A percentile compares a stretch with the other conserved stretches of the same genome.
Evolutionary conservation across 2,329 filamentous ascomycete species (phyloP).

Genomic region (Ophiostoma sp.): DNA sequence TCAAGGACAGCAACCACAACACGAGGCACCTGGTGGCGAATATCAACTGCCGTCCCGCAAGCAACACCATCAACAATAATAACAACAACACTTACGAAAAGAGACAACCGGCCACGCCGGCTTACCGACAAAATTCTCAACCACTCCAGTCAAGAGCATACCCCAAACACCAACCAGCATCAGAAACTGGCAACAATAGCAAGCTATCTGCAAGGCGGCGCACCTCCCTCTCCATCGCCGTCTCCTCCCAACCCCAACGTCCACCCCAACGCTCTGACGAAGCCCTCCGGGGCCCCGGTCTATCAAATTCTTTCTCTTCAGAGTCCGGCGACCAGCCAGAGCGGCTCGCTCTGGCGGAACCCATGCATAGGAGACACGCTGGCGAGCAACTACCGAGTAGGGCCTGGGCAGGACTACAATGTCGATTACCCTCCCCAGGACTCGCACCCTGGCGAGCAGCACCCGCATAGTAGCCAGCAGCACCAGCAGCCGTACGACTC

Average conservation of each 20-base stretch:
- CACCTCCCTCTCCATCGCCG: conserved; percentile 12
- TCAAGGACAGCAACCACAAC: not conserved
- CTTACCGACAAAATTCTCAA: conserved; percentile 14
- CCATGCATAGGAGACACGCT: conserved; percentile 67
- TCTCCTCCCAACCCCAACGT: not conserved
- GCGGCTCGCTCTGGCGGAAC: conserved; percentile 71
- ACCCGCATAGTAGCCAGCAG: conserved; percentile 42
- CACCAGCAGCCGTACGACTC: conserved; percentile 56
- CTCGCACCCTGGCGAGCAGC: conserved; percentile 58
- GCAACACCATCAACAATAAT: not conserved
- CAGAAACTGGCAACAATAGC: conserved; percentile 13
- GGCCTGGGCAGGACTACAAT: conserved; percentile 56
- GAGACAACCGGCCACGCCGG: not conserved
- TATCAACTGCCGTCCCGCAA: not conserved
- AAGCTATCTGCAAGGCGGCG: conserved; percentile 9
- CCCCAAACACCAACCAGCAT: conserved; percentile 1
- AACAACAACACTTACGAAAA: not conserved
- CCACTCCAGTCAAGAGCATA: not conserved
- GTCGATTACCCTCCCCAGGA: conserved; percentile 68
- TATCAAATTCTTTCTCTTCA: conserved; percentile 56
- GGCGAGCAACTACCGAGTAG: conserved; percentile 68
- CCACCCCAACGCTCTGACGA: conserved; percentile 33
- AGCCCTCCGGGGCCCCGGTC: conserved; percentile 47
- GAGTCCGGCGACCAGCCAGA: conserved; percentile 64
- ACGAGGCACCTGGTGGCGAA: conserved; percentile 3